A percentile compares a stretch with the other conserved stretches of the same genome.
These are phyloP conservation scores for Vitis hybrid DNA, from an alignment of 177 flowering plant species.

Conservation along the genomic window DNA sequence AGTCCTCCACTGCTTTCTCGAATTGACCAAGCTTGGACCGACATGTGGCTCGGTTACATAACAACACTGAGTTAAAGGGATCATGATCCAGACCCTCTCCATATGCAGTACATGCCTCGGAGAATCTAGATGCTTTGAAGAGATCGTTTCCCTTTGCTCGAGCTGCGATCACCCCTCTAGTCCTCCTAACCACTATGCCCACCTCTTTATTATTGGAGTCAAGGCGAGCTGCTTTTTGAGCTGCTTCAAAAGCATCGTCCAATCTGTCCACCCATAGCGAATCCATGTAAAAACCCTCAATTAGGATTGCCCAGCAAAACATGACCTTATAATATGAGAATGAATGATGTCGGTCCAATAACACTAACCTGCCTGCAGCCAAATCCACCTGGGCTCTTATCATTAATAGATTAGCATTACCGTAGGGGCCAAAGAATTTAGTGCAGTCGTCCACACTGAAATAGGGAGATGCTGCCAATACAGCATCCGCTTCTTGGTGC, in stretches of 20 bases:
- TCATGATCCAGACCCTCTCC: constrained; percentile 78
- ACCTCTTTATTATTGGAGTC: constrained; percentile 73
- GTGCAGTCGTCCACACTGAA: constrained; percentile 50
- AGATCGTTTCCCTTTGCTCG: constrained; percentile 74
- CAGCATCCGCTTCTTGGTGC: constrained; percentile 57
- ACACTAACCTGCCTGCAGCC: constrained; percentile 57
- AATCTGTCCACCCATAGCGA: constrained; percentile 42
- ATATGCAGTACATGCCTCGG: constrained; percentile 68
- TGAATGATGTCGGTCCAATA: not conserved
- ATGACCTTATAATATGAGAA: no score
- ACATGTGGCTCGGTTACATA: constrained; percentile 89
- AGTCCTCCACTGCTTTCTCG: constrained; percentile 83
- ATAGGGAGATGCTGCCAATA: constrained; percentile 41
- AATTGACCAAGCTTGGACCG: constrained; percentile 65
- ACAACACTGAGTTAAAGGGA: constrained; percentile 64
- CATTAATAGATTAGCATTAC: constrained; percentile 42
- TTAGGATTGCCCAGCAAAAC: no score
- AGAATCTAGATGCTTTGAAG: constrained; percentile 56
- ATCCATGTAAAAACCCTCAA: not conserved
- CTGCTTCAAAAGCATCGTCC: constrained; percentile 66
- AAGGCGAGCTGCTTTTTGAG: constrained; percentile 58
- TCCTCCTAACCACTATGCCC: constrained; percentile 41
- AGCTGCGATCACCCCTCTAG: constrained; percentile 60
- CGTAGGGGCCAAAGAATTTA: constrained; percentile 58
- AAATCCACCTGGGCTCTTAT: constrained; percentile 59